Evolutionary conservation across 257 asterid species (phyloP).

Genomic region (Anisodus tanguticus): DNA sequence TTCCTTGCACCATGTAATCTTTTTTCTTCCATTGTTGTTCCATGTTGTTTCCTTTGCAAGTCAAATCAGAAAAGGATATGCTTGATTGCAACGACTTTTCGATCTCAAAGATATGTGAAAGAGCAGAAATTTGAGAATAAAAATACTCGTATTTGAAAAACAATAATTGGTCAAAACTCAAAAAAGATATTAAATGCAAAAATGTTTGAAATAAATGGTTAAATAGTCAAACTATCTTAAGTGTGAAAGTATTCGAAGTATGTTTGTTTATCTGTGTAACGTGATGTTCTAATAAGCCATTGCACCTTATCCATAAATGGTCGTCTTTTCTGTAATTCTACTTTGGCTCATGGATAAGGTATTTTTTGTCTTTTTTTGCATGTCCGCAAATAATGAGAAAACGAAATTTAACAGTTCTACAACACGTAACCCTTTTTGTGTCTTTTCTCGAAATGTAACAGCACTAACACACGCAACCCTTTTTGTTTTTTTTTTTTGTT

Average conservation of each 20-base stretch:
- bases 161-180: neutral
- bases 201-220: neutral
- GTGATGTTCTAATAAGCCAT: neutral
- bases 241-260: neutral
- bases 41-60: neutral
- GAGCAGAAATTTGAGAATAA: neutral
- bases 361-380: too few relatives aligned
- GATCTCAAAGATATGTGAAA: neutral
- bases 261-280: neutral
- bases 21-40: neutral
- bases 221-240: neutral
- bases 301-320: slow-evolving; percentile 1
- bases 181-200: neutral
- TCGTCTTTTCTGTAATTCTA: neutral
- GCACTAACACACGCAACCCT: too few relatives aligned
- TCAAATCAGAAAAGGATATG: neutral
- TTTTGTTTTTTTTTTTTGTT: too few relatives aligned
- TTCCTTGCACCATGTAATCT: neutral
- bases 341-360: too few relatives aligned
- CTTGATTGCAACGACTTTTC: neutral
- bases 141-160: neutral
- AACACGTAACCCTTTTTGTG: too few relatives aligned
- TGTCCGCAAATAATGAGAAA: too few relatives aligned
- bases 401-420: too few relatives aligned
- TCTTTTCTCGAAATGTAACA: too few relatives aligned